Conservation (phyloP, 31 red algal species). For the Endocladia muricata region DNA sequence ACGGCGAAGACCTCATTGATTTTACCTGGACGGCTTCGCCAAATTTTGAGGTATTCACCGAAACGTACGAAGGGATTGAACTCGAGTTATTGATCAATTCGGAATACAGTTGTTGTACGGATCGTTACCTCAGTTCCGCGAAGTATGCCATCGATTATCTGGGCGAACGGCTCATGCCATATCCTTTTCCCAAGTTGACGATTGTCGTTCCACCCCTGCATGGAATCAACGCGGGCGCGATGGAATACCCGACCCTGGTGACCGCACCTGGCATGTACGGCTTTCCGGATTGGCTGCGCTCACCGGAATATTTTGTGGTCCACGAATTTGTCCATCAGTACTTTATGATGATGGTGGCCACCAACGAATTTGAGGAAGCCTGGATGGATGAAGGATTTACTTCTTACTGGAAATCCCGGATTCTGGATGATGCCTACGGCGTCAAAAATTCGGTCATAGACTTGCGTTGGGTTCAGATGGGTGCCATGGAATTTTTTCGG, state of each 20-base stretch:
- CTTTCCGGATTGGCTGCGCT: neutral
- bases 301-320: slow-evolving; percentile 12
- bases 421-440: neutral
- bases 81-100: too few species aligned
- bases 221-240: slow-evolving; percentile 4
- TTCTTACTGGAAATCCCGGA: slow-evolving; percentile 7
- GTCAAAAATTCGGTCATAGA: too few species aligned
- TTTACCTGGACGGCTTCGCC: too few species aligned
- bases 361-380: slow-evolving; percentile 8
- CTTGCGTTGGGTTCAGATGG: too few species aligned
- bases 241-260: slow-evolving; percentile 9
- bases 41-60: too few species aligned
- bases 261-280: neutral
- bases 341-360: slow-evolving; percentile 15
- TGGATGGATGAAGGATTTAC: slow-evolving; percentile 26
- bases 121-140: too few species aligned
- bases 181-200: slow-evolving; percentile 14
- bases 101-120: too few species aligned
- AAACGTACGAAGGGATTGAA: too few species aligned
- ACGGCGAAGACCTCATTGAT: too few species aligned
- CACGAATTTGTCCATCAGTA: slow-evolving; percentile 22
- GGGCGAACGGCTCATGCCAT: neutral
- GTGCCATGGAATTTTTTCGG: too few species aligned
- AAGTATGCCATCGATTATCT: slow-evolving; percentile 4
- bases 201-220: slow-evolving; percentile 7